These are phyloP conservation scores for Lunasporangiospora selenospora DNA, from an alignment of 192 early-diverging fungal genomes.

Conservation along the genomic window DNA sequence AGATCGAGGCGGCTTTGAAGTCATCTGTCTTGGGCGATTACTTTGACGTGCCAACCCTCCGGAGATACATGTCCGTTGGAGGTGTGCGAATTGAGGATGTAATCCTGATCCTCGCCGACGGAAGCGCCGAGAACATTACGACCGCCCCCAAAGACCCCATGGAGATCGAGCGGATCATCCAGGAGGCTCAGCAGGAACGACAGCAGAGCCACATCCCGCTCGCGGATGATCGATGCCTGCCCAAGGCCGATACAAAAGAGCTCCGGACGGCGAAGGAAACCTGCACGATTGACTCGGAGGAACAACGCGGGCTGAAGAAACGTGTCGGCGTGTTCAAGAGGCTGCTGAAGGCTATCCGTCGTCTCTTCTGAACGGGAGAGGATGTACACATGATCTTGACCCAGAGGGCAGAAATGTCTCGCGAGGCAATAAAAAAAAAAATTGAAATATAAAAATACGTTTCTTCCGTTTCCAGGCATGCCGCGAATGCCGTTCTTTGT, in stretches of 20 bases:
- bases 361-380: conserved; percentile 19
- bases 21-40: conserved; percentile 62
- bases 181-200: conserved; percentile 21
- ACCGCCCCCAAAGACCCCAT: conserved; percentile 75
- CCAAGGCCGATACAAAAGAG: no score
- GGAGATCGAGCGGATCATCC: conserved; percentile 67
- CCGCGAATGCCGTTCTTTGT: no score
- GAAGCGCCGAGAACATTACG: conserved; percentile 81
- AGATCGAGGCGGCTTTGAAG: conserved; percentile 69
- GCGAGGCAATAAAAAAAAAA: no score
- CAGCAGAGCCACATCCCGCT: conserved; percentile 17
- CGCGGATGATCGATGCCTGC: no score
- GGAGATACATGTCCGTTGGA: conserved; percentile 79
- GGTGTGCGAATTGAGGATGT: conserved; percentile 95
- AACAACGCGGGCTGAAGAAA: conserved; percentile 15
- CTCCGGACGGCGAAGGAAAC: no score
- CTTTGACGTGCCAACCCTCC: conserved; percentile 71
- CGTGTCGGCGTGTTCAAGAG: conserved; percentile 43
- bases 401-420: no score
- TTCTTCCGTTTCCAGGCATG: no score
- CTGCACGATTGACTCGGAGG: no score
- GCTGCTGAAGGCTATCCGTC: conserved; percentile 28
- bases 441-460: no score
- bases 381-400: no score
- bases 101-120: conserved; percentile 79